Conservation (phyloP, 805 yeast species). For the Ogataea allantospora region DNA sequence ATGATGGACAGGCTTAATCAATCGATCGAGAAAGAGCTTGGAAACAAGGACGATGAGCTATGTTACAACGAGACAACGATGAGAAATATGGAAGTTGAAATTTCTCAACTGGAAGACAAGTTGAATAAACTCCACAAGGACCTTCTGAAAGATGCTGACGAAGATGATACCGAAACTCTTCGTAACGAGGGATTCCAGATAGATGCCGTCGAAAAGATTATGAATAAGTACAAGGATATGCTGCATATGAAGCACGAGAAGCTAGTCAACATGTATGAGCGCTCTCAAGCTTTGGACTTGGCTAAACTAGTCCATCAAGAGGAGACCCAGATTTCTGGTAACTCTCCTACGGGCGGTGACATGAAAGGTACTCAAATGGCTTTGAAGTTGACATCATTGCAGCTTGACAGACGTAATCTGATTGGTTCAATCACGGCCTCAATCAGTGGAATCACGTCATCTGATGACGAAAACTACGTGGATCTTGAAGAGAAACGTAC, state of each 20-base stretch:
- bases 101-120: conserved; percentile 29
- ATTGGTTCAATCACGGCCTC: conserved; percentile 28
- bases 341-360: conserved; percentile 12
- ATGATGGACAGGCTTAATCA: conserved; percentile 23
- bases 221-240: conserved; percentile 13
- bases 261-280: conserved; percentile 45
- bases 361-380: conserved; percentile 31
- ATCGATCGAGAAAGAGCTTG: conserved; percentile 26
- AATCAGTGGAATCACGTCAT: conserved; percentile 19
- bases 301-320: conserved; percentile 59
- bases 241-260: conserved; percentile 31
- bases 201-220: conserved; percentile 6
- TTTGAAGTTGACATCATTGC: conserved; percentile 38
- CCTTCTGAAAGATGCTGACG: conserved; percentile 15
- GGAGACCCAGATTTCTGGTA: conserved; percentile 32
- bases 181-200: conserved; percentile 27
- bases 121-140: conserved; percentile 21
- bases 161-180: conserved; percentile 26
- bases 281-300: conserved; percentile 60
- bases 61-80: conserved; percentile 46
- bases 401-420: conserved; percentile 38
- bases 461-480: conserved; percentile 15
- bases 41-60: conserved; percentile 51
- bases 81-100: conserved; percentile 40
- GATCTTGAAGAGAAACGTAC: conserved; percentile 18